A percentile compares a stretch with the other conserved stretches of the same genome.
phyloP scores from a whole-genome alignment of 176 grass and related monocot species.

The Ensete glaucum region DNA sequence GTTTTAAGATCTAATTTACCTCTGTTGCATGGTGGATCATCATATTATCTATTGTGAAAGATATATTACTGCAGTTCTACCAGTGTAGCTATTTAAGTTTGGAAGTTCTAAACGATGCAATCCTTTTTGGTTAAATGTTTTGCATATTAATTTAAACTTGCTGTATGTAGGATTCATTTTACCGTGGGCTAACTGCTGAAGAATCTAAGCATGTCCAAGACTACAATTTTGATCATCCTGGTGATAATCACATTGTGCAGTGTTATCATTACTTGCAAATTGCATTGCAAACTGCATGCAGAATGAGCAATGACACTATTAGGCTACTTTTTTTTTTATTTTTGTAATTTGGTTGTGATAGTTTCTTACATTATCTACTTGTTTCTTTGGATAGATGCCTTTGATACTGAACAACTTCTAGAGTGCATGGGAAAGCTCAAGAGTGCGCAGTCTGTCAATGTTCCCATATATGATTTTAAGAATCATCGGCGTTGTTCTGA shows the following conservation, averaged over 20 bases:
- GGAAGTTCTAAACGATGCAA: background rate
- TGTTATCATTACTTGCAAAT: background rate
- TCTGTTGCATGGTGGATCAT: background rate
- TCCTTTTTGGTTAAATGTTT: background rate
- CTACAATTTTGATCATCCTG: constrained; percentile 99
- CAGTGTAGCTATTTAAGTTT: too few species aligned
- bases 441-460: constrained; percentile 66
- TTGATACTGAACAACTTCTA: constrained; percentile 94
- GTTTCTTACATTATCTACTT: background rate
- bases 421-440: constrained; percentile 89
- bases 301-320: background rate
- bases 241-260: constrained; percentile 34
- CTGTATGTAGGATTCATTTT: constrained; percentile 81
- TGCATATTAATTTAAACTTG: background rate
- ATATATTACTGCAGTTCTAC: background rate
- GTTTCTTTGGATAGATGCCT: constrained; percentile 58
- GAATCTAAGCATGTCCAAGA: constrained; percentile 72
- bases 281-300: background rate
- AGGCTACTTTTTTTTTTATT: background rate
- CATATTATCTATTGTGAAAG: background rate
- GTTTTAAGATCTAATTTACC: background rate
- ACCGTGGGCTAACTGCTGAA: constrained; percentile 80
- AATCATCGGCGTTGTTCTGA: constrained; percentile 70
- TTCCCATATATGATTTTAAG: constrained; percentile 99
- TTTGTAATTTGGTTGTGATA: background rate